phyloP scores from a whole-genome alignment of 805 yeast species.

The Blastobotrys chiropterorum region DNA sequence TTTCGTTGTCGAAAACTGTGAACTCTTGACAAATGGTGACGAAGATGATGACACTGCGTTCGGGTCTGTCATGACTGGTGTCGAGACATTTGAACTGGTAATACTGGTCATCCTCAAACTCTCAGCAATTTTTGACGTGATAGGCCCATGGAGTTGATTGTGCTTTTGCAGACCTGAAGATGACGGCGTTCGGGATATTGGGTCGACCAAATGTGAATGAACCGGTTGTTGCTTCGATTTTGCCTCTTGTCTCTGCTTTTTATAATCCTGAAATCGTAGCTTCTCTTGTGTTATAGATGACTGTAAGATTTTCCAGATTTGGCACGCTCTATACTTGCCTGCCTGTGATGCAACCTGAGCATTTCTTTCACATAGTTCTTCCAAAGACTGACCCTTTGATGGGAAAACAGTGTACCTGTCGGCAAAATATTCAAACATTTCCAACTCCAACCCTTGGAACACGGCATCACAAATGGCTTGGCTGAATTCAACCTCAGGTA shows the following conservation, averaged over 20 bases:
- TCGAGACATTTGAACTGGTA: not conserved
- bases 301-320: constrained; percentile 55
- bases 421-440: constrained; percentile 18
- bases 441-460: constrained; percentile 17
- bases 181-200: not conserved
- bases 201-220: not conserved
- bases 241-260: not conserved
- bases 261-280: constrained; percentile 7
- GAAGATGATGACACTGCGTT: not conserved
- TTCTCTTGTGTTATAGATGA: constrained; percentile 39
- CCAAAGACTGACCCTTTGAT: constrained; percentile 44
- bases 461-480: constrained; percentile 15
- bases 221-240: not conserved
- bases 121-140: not conserved
- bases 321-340: constrained; percentile 48
- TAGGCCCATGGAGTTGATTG: not conserved
- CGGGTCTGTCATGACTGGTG: not conserved
- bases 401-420: constrained; percentile 20
- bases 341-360: constrained; percentile 43
- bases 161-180: not conserved
- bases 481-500: constrained; percentile 5
- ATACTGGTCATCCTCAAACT: not conserved
- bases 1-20: not conserved
- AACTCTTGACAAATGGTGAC: not conserved
- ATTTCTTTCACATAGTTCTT: constrained; percentile 53